phyloP scores from a whole-genome alignment of 78 protist genomes.

The Dictyostelium citrinum region DNA sequence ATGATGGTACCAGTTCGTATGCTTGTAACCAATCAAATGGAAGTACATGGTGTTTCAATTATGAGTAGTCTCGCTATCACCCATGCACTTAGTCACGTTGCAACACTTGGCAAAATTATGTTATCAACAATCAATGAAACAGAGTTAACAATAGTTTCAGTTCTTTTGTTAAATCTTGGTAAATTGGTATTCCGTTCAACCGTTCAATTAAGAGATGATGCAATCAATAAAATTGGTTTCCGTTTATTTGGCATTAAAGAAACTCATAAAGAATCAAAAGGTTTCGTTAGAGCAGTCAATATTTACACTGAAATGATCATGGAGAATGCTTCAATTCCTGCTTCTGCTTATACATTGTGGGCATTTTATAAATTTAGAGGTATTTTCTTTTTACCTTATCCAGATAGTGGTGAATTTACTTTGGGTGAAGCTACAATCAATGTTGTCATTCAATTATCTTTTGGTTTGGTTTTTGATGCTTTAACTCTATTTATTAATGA shows the following conservation, averaged over 20 bases:
- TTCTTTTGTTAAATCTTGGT: constrained; percentile 46
- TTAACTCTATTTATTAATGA: constrained; percentile 52
- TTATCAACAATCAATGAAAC: constrained; percentile 60
- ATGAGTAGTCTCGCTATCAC: constrained; percentile 53
- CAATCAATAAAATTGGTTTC: neutral
- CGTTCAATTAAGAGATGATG: constrained; percentile 33
- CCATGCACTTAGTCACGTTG: constrained; percentile 63
- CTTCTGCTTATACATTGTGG: constrained; percentile 61
- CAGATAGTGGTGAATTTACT: constrained; percentile 22
- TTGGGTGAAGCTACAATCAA: constrained; percentile 38
- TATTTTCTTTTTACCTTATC: constrained; percentile 64
- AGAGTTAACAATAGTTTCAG: constrained; percentile 27
- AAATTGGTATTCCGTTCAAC: constrained; percentile 58
- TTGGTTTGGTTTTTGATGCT: constrained; percentile 51
- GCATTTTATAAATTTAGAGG: constrained; percentile 21
- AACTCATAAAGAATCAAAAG: constrained; percentile 56
- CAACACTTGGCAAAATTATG: constrained; percentile 72
- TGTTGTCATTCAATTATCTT: constrained; percentile 31
- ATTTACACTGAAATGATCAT: constrained; percentile 68
- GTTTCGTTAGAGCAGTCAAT: constrained; percentile 63
- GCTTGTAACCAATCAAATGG: constrained; percentile 70
- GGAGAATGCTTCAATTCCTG: constrained; percentile 70
- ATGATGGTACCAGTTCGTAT: constrained; percentile 77
- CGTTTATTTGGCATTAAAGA: constrained; percentile 8
- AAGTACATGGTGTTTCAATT: constrained; percentile 43